Evolutionary conservation across 2,329 filamentous ascomycete genomes (phyloP).

Genomic region (Helminthosporium solani): DNA sequence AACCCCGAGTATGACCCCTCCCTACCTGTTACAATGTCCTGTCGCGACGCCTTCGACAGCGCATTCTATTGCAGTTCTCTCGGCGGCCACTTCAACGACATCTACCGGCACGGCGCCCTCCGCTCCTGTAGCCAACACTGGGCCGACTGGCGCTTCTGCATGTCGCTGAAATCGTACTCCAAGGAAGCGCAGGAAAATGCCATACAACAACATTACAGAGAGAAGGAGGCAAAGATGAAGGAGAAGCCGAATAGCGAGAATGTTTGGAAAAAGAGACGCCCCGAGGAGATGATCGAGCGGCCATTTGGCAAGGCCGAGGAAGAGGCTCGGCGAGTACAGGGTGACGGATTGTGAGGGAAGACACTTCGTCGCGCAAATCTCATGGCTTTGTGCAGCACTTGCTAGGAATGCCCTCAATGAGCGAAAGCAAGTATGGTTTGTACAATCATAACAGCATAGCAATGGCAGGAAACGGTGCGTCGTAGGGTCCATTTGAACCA

Average conservation of each 20-base stretch:
- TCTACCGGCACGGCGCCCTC: slow-evolving; percentile 83
- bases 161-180: slow-evolving; percentile 69
- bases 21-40: slow-evolving; percentile 82
- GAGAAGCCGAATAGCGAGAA: slow-evolving; percentile 79
- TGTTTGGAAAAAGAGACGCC: slow-evolving; percentile 76
- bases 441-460: too few species aligned
- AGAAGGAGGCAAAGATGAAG: slow-evolving; percentile 66
- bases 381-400: too few species aligned
- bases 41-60: slow-evolving; percentile 84
- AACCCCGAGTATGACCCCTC: slow-evolving; percentile 22
- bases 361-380: too few species aligned
- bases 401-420: too few species aligned
- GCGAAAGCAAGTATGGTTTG: too few species aligned
- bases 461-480: too few species aligned
- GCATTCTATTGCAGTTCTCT: slow-evolving; percentile 93
- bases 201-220: slow-evolving; percentile 67
- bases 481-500: too few species aligned
- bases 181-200: slow-evolving; percentile 56
- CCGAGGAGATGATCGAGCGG: slow-evolving; percentile 26
- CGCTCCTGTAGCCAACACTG: slow-evolving; percentile 80
- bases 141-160: slow-evolving; percentile 97
- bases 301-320: slow-evolving; percentile 25
- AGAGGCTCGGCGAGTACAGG: background rate
- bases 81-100: slow-evolving; percentile 85
- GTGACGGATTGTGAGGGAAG: background rate